These are phyloP conservation scores for Suhomyces tanzawaensis DNA, from an alignment of 805 yeast genomes.

Conservation along the genomic window DNA sequence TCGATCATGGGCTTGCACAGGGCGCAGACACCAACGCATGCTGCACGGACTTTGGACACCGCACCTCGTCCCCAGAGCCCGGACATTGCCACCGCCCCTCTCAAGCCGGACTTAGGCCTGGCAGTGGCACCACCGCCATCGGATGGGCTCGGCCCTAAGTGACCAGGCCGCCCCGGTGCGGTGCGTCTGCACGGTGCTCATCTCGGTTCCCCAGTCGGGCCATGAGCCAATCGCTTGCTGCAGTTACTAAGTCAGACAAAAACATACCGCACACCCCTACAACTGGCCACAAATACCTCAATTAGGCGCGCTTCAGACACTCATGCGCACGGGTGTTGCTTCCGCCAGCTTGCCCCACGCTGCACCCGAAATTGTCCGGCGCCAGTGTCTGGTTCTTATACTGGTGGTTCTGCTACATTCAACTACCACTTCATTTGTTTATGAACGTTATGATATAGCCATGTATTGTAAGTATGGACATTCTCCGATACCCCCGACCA, in stretches of 20 bases:
- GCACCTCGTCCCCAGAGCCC: too few relatives aligned
- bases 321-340: background rate
- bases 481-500: background rate
- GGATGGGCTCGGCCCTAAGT: too few relatives aligned
- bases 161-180: too few relatives aligned
- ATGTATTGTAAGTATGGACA: conserved; percentile 9
- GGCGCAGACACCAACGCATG: too few relatives aligned
- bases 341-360: conserved; percentile 2
- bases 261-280: background rate
- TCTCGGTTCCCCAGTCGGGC: too few relatives aligned
- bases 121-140: too few relatives aligned
- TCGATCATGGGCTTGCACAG: too few relatives aligned
- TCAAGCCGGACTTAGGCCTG: too few relatives aligned
- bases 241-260: background rate
- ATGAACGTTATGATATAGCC: conserved; percentile 10
- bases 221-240: conserved; percentile 1
- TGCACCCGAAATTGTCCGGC: conserved; percentile 6
- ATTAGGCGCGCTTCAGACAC: conserved; percentile 1
- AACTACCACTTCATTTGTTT: background rate
- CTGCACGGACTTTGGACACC: too few relatives aligned
- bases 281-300: background rate
- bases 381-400: background rate
- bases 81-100: too few relatives aligned
- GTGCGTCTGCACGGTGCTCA: too few relatives aligned
- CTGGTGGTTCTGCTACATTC: background rate